Percentiles rank a stretch among this genome's conserved stretches.
Conservation (phyloP, 768 basidiomycete species). For the Chalciporus chontae region DNA sequence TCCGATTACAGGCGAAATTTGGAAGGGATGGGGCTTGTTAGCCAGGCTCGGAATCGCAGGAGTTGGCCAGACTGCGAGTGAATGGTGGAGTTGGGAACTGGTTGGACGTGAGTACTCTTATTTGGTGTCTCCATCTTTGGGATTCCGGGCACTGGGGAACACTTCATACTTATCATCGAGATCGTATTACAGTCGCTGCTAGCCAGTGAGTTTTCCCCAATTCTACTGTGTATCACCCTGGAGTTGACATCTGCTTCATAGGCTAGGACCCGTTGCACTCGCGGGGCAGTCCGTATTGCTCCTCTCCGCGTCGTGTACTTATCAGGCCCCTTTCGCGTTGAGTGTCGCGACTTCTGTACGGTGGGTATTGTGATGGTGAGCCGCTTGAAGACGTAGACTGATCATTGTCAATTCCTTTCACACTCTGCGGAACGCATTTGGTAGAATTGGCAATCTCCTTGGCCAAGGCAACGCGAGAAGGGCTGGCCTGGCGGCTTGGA, state of each 20-base stretch:
- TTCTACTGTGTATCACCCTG: background rate
- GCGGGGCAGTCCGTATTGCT: slow-evolving; percentile 88
- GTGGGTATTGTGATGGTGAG: slow-evolving; percentile 35
- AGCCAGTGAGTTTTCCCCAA: slow-evolving; percentile 39
- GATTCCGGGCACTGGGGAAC: background rate
- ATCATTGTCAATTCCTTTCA: background rate
- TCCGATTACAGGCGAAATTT: slow-evolving; percentile 60
- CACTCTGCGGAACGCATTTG: background rate
- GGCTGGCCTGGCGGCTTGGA: slow-evolving; percentile 63
- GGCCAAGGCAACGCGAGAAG: slow-evolving; percentile 75
- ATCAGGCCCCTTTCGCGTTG: slow-evolving; percentile 81
- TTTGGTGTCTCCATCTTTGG: background rate
- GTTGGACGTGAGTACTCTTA: slow-evolving; percentile 41
- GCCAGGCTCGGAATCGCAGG: slow-evolving; percentile 80
- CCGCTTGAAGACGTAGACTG: background rate
- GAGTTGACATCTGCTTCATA: slow-evolving; percentile 24
- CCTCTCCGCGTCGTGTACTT: slow-evolving; percentile 70
- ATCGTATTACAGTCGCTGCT: slow-evolving; percentile 41
- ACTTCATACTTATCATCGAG: background rate
- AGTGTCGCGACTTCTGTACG: slow-evolving; percentile 83
- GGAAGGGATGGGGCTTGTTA: slow-evolving; percentile 65
- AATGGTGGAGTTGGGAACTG: slow-evolving; percentile 99
- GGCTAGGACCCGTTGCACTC: slow-evolving; percentile 74
- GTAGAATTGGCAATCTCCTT: slow-evolving; percentile 82
- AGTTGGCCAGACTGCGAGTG: slow-evolving; percentile 75